Conservation (phyloP, 768 basidiomycete genomes). For the Gyrodon lividus region DNA sequence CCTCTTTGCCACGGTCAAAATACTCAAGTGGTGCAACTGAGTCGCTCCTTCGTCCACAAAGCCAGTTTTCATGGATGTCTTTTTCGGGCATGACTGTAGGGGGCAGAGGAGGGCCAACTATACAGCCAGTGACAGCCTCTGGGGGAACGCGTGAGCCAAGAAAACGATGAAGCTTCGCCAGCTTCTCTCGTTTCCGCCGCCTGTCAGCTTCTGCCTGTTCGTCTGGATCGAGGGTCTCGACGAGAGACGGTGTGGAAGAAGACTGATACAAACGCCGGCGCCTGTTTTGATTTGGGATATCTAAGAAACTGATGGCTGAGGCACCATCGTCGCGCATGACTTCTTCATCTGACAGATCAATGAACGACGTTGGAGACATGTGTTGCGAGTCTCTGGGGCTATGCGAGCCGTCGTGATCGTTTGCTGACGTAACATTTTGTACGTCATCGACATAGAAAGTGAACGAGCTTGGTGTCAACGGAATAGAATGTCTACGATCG, state of each 20-base stretch:
- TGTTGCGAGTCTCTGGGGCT: constrained; percentile 12
- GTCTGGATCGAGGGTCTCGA: constrained; percentile 49
- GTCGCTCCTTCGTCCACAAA: constrained; percentile 52
- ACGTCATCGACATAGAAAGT: constrained; percentile 23
- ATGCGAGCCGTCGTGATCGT: constrained; percentile 2
- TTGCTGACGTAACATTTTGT: neutral
- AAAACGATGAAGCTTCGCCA: constrained; percentile 82
- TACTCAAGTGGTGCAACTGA: constrained; percentile 50
- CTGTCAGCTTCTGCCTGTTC: constrained; percentile 60
- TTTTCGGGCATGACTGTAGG: constrained; percentile 31
- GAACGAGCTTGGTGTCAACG: constrained; percentile 49
- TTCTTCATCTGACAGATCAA: constrained; percentile 69
- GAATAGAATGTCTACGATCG: constrained; percentile 54
- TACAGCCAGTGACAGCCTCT: constrained; percentile 59
- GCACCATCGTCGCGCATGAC: constrained; percentile 29
- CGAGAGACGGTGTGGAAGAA: constrained; percentile 45
- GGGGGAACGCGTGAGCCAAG: constrained; percentile 79
- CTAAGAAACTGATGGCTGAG: constrained; percentile 30
- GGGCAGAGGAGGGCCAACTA: constrained; percentile 30
- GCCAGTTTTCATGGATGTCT: constrained; percentile 39
- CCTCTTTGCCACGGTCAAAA: constrained; percentile 64
- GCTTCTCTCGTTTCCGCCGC: constrained; percentile 67
- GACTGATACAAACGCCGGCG: constrained; percentile 30
- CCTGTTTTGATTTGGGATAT: constrained; percentile 26
- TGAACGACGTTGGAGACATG: constrained; percentile 46